Evolutionary conservation across 768 basidiomycete genomes (phyloP), one percentile per base, ranked within the genome.

Genomic region (Hygrocybe punicea): DNA sequence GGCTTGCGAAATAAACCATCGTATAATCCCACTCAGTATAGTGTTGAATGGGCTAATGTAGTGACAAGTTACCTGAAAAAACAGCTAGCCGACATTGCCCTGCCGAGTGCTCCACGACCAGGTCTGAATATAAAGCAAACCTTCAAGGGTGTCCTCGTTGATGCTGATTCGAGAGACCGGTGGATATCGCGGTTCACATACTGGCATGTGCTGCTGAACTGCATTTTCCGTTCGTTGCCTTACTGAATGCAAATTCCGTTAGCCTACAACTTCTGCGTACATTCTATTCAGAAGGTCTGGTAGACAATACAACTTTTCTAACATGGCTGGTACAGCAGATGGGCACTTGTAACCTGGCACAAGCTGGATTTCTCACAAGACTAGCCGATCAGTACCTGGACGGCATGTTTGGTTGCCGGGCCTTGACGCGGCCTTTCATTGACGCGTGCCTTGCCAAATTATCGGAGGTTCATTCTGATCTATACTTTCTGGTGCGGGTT

Each of bases 11-110:
- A 90, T 62, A 89, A 88, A 64, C 87, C 89, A 3, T 69, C 81
- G n/a, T 91, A 89, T 69, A 86, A 89, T 62, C 89, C 90, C 1
- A 85, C 81, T 5, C 89, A 89, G 63, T 92, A 93, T 66, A 91
- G 90, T 60, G 70, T 88, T 14, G 91, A 93, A 56, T 92, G 91
- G 89, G 86, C 92, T 2, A 87, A 84, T 63, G 80, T 90, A 7
- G 81, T 93, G 33, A 91, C 88, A 0, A 78, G 84, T 51, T 89
- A 92, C 64, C 74, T 93, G 71, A 91, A 88, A 75, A 93, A 92
- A 64, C 90, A 90, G 62, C 74, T 94, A 9, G 76, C 76, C 5
- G 89, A 91, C 24, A 92, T 93, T 55, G 83, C 83, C 10, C 75
- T 93, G 24, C 91, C 92, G 2, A 89, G 84, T 64, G 84, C 89